Evolutionary conservation across 768 basidiomycete genomes (phyloP).

Genomic region (Termitomyces sp.): DNA sequence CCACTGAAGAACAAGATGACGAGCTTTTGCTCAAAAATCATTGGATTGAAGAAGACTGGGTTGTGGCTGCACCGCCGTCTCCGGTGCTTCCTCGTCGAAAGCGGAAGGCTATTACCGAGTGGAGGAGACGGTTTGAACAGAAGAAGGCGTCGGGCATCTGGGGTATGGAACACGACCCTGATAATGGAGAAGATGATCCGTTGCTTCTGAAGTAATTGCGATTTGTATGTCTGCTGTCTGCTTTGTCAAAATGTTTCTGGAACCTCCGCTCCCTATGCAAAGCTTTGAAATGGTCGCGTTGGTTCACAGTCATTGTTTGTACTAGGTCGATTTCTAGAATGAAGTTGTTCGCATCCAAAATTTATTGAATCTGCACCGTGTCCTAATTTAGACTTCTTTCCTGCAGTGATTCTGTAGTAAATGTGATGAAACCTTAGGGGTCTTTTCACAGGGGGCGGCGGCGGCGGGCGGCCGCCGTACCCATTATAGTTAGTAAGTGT

Average conservation of each 20-base stretch:
- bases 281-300: not conserved
- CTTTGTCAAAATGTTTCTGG: not conserved
- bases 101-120: conserved; percentile 7
- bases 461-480: not conserved
- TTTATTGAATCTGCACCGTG: not conserved
- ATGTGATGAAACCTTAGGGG: not conserved
- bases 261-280: not conserved
- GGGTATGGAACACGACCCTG: conserved; percentile 12
- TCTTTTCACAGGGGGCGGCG: not conserved
- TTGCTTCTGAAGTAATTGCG: conserved; percentile 12
- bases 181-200: conserved; percentile 15
- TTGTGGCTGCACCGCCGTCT: conserved; percentile 33
- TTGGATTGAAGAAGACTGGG: conserved; percentile 26
- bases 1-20: conserved; percentile 11
- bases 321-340: not conserved
- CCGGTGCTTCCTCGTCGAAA: conserved; percentile 23
- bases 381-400: not conserved
- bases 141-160: conserved; percentile 4
- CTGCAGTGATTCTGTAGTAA: not conserved
- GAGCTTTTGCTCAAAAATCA: conserved; percentile 14
- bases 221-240: not conserved
- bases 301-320: too few relatives aligned
- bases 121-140: conserved; percentile 6
- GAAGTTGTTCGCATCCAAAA: not conserved
- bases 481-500: not conserved